Evolutionary conservation across 75 land plant species (phyloP).

Genomic region (Cunninghamia lanceolata): DNA sequence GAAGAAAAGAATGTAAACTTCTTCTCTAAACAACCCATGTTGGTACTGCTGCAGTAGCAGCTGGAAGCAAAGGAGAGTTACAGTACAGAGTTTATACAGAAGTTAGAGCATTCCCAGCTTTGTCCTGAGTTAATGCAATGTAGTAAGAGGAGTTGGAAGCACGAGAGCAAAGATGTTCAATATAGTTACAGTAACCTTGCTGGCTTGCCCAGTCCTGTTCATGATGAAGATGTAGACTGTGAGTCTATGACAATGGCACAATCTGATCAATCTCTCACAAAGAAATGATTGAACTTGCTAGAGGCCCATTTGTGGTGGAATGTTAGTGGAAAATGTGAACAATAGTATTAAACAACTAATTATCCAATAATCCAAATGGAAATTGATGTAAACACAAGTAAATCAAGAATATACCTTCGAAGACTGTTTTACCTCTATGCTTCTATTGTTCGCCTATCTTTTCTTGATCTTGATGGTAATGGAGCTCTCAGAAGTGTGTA

Average conservation of each 20-base stretch:
- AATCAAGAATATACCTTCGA: no score
- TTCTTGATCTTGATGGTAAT: no score
- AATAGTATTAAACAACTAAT: no score
- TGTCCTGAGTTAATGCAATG: neutral
- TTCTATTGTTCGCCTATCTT: no score
- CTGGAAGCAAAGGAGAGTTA: neutral
- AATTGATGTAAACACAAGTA: no score
- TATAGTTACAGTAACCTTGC: conserved; percentile 1
- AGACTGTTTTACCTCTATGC: no score
- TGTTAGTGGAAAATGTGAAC: no score
- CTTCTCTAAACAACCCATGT: neutral
- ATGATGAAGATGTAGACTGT: conserved; percentile 2
- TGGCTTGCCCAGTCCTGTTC: conserved; percentile 9
- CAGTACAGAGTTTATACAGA: neutral
- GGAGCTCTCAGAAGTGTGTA: no score
- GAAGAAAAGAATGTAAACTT: neutral
- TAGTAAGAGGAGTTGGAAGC: neutral
- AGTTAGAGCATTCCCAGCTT: neutral
- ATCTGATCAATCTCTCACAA: neutral
- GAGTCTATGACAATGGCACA: neutral
- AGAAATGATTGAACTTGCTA: neutral
- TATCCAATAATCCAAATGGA: no score
- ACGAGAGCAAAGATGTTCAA: neutral
- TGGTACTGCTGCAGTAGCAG: neutral
- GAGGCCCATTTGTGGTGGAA: no score